Base-by-base conservation (phyloP, 805 yeast species). In the Dipodascopsis uninucleata region DNA sequence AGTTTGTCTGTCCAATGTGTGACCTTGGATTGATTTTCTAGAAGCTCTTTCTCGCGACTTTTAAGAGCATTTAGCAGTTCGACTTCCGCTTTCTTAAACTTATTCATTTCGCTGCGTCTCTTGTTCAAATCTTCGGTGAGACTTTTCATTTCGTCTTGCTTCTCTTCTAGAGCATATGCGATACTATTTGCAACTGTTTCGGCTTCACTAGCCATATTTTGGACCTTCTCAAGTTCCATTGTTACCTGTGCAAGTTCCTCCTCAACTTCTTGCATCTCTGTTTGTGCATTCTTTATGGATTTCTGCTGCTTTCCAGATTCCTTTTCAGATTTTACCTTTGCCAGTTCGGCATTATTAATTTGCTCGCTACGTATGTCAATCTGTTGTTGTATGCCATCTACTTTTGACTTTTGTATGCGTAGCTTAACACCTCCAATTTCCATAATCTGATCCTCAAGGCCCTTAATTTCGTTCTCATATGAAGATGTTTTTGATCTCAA, bases 351-450 rank as follows among this genome's bases (percentile, higher is more conserved):
- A 24, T 74, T 75, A 4, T 81, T 71, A 10, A 79, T 71, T 56
- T 78, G 79, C 34, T 77, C 76, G 28, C 66, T 69, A 10, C 79
- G 62, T 16, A 82, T 75, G 41, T 80, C 85, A 23, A 84, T 74
- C 57, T 78, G 76, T 56, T 83, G 85, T 33, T 71, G 69, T 26
- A 83, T 70, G 1, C 94, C 82, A 56, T 80, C 88, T 6, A 93
- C 96, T 58, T 79, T 83, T 1, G 94, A 77, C 49, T 79, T 82
- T 58, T 88, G 96, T 49, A 84, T 63, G 45, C 85, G 78, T 52
- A 93, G 70, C 50, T 79, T 79, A 6, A 85, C 81, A 49, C 99
- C 99, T 42, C 99, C 99, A 42, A 86, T 82, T 39, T 84, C 81
- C 85, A 89, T 78, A 31, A 93, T 86, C 59, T 80, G 75, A 45